Percentiles rank a stretch among this genome's conserved stretches.
phyloP scores from a whole-genome alignment of 345 rosid species.

The Litchi chinensis region DNA sequence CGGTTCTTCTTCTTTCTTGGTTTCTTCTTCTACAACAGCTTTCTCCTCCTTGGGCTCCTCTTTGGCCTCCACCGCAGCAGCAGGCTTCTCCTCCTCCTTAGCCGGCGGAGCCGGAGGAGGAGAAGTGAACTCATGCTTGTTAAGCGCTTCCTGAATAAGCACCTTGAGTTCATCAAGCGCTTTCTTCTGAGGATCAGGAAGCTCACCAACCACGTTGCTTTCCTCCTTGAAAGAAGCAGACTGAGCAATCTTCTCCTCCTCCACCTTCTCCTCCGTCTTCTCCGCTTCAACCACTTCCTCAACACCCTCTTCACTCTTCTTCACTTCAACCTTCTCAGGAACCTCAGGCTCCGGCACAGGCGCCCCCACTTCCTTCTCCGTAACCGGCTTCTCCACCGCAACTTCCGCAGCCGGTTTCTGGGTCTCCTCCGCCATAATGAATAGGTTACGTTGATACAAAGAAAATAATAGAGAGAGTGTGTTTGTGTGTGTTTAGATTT shows the following conservation, averaged over 20 bases:
- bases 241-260: conserved; percentile 33
- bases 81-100: no score
- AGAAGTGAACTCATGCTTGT: conserved; percentile 48
- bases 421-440: neutral
- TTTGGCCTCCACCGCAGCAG: neutral
- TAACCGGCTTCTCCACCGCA: neutral
- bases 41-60: conserved; percentile 26
- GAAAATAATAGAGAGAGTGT: neutral
- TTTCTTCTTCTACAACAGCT: conserved; percentile 10
- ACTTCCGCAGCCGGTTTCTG: conserved; percentile 3
- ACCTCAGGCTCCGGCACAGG: conserved; percentile 17
- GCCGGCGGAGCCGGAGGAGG: no score
- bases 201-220: conserved; percentile 56
- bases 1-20: conserved; percentile 16
- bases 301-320: conserved; percentile 9
- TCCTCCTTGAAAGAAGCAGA: conserved; percentile 70
- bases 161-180: conserved; percentile 61
- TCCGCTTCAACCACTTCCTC: conserved; percentile 29
- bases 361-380: neutral
- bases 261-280: conserved; percentile 19
- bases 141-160: conserved; percentile 59
- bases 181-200: conserved; percentile 56
- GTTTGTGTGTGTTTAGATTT: neutral
- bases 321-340: neutral
- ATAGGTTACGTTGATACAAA: no score